Base-by-base conservation (phyloP, 495 filamentous ascomycete genomes). In the Aspergillus indologenus region DNA sequence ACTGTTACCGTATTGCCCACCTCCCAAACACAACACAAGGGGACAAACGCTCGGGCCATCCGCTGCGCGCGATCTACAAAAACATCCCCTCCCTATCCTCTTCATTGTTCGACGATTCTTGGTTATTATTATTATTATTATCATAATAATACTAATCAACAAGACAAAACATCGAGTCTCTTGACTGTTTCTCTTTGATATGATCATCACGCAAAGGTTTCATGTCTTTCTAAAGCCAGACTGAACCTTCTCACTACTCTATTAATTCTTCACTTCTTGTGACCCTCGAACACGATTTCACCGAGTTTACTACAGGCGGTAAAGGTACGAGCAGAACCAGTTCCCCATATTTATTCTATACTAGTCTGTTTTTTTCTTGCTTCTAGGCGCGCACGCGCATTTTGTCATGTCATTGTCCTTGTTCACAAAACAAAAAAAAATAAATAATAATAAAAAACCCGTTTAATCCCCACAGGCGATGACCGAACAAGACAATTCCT, bases 401-500 rank as follows among this genome's bases (percentile, higher is more conserved):
- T 44, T 42, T 20, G n/a, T 29, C 26, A 29, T n/a, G n/a, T n/a
- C n/a, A n/a, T n/a, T n/a, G n/a, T n/a, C n/a, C n/a, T 50, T 46
- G 34, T 12, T 22, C 31, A 12, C 18, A 49, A 21, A 21, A 21
- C 45, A 42, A 31, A 23, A 58, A 43, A 58, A 43, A 43, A 40
- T 43, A 34, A 53, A 54, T 54, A 56, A 21, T 59, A 26, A 60
- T 59, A 57, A 59, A 65, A 40, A 58, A 60, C 57, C 57, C 26
- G 9, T 46, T n/a, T 34, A 49, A 53, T 54, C 58, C 59, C 58
- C 54, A 50, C 57, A 68, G 68, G 34, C 60, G 57, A 78, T 78
- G 75, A 75, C 74, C 59, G 72, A 76, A 54, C 72, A 70, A 60
- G 75, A 75, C 59, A 71, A 71, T 45, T 70, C 72, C 22, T 77